phyloP scores from a whole-genome alignment of 306 rosid species.

The Erythrophleum fordii region DNA sequence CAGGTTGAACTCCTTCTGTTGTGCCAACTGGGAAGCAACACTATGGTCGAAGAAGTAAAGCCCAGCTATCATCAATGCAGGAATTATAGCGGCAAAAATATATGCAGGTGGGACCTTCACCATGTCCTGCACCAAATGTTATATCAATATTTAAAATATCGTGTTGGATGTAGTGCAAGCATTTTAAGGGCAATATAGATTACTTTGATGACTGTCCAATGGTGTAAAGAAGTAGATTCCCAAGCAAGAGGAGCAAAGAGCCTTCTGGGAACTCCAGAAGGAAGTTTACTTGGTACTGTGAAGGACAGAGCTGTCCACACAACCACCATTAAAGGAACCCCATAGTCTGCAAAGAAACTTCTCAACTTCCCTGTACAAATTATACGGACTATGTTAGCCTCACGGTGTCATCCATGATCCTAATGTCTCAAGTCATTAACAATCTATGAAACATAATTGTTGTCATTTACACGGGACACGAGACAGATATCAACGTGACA shows the following conservation, averaged over 20 bases:
- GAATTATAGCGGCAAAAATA: slow-evolving; percentile 75
- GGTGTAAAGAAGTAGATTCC: slow-evolving; percentile 71
- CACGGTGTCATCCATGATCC: neutral
- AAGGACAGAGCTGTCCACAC: slow-evolving; percentile 79
- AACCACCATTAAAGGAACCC: slow-evolving; percentile 84
- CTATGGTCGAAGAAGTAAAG: slow-evolving; percentile 90
- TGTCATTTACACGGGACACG: neutral
- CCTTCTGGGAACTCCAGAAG: slow-evolving; percentile 81
- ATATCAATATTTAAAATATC: neutral
- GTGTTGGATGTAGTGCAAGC: neutral
- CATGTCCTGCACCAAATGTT: slow-evolving; percentile 68
- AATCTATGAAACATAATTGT: neutral
- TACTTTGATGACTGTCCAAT: slow-evolving; percentile 85
- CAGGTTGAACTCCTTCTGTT: slow-evolving; percentile 90
- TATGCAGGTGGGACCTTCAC: slow-evolving; percentile 66
- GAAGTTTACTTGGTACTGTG: slow-evolving; percentile 60
- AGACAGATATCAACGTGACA: no score
- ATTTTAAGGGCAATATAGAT: neutral
- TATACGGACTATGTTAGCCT: neutral
- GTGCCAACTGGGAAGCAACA: slow-evolving; percentile 93
- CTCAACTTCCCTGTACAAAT: slow-evolving; percentile 63
- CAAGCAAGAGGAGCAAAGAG: slow-evolving; percentile 78
- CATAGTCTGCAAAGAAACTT: slow-evolving; percentile 79
- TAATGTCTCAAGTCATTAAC: neutral
- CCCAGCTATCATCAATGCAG: slow-evolving; percentile 84